Base-by-base conservation (phyloP, 257 asterid species). In the Striga asiatica region DNA sequence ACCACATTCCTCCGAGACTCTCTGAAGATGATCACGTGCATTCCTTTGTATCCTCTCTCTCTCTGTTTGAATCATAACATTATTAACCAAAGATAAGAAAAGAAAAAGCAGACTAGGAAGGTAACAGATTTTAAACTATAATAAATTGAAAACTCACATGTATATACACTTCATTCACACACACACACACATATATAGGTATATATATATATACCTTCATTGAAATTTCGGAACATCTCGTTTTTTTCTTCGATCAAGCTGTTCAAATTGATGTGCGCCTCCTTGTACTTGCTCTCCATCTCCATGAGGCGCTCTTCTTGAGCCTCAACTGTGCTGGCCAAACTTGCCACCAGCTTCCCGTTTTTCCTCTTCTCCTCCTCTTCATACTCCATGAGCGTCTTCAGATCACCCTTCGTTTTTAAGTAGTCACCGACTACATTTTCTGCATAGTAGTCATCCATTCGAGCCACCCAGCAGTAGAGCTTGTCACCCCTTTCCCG, bases 201-300 rank as follows among this genome's bases (percentile, higher is more conserved):
- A n/a, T n/a, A 62, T 11, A 14, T 61, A 19, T 39, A 43, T 8
- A 23, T 56, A 79, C 86, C 80, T 68, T 70, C 75, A 51, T 76
- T 74, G 56, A 66, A 74, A 53, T 10, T 34, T 51, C 16, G 72
- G 39, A 62, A 17, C 74, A 69, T 66, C 58, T 66, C 75, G 41
- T 74, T 77, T 39, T 64, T 74, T 58, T 74, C 62, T 41, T 27
- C 27, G 28, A 77, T 66, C 68, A 80, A 3, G 16, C 58, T 60
- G 76, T 28, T 51, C 48, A 74, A 37, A 23, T 74, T 42, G 3
- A 50, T 4, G 14, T 67, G 32, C 47, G 78, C 69, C 60, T 76
- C 74, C 39, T 69, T 76, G 68, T 64, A 71, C 58, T 80, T 74
- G 49, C 25, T 39, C 61, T 80, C 83, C 34, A 74, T 77, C 48